Conservation (phyloP, 768 basidiomycete genomes). For the Clitopilus passeckerianus region DNA sequence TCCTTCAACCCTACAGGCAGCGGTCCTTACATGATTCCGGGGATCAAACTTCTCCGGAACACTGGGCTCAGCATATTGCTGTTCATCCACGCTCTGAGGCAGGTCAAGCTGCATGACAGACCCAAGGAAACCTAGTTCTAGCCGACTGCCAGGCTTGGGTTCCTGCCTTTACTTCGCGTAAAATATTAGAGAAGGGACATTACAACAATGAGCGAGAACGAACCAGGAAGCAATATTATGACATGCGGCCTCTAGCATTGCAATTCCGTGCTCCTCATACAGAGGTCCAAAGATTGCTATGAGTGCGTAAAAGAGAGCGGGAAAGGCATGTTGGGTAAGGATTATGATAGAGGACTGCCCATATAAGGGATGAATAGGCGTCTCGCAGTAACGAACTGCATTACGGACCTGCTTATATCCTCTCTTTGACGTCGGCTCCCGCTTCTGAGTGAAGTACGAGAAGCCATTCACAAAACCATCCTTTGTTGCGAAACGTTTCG, state of each 20-base stretch:
- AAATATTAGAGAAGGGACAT: conserved; percentile 14
- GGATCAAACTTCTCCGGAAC: conserved; percentile 44
- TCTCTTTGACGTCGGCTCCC: conserved; percentile 61
- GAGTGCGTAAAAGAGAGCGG: conserved; percentile 75
- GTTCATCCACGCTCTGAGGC: conserved; percentile 63
- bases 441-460: conserved; percentile 69
- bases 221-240: conserved; percentile 85
- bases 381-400: conserved; percentile 3
- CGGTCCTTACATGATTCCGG: conserved; percentile 38
- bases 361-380: conserved; percentile 1
- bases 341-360: conserved; percentile 74
- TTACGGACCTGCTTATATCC: conserved; percentile 71
- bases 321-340: conserved; percentile 74
- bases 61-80: conserved; percentile 52
- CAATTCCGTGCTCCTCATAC: conserved; percentile 65
- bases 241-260: conserved; percentile 84
- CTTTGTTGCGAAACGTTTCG: conserved; percentile 30
- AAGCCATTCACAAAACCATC: conserved; percentile 79
- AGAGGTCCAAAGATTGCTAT: conserved; percentile 67
- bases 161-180: conserved; percentile 69
- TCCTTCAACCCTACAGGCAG: no score
- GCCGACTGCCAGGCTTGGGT: conserved; percentile 56
- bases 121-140: conserved; percentile 85
- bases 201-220: conserved; percentile 17
- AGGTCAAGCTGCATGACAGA: conserved; percentile 68